Conservation (phyloP, 225 moss, liverwort and hornwort species). For the Pseudoscleropodium purum region DNA sequence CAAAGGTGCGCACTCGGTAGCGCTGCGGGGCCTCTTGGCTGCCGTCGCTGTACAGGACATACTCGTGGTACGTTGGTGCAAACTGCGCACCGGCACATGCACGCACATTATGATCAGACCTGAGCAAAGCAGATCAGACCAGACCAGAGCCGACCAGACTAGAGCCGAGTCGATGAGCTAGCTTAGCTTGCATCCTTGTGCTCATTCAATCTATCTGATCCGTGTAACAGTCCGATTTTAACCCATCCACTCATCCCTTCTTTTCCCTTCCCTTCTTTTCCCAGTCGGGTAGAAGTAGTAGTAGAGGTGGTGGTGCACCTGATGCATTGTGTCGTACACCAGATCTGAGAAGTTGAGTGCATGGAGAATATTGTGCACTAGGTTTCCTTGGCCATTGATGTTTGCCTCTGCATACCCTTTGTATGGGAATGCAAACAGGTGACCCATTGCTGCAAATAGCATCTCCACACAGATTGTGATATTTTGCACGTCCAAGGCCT, state of each 20-base stretch:
- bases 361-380: constrained; percentile 50
- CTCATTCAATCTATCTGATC: not conserved
- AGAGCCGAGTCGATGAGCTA: too few species aligned
- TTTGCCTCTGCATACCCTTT: constrained; percentile 22
- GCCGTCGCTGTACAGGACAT: constrained; percentile 83
- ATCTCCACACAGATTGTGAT: constrained; percentile 46
- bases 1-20: constrained; percentile 32
- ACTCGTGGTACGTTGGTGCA: constrained; percentile 89
- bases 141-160: not conserved
- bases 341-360: constrained; percentile 87
- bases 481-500: constrained; percentile 31
- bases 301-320: constrained; percentile 21
- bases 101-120: not conserved
- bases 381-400: constrained; percentile 23
- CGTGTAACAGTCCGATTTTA: not conserved
- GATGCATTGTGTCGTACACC: constrained; percentile 83
- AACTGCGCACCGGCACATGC: constrained; percentile 39
- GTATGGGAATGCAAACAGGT: constrained; percentile 40
- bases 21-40: constrained; percentile 77
- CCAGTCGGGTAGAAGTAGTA: too few species aligned
- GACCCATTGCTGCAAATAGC: constrained; percentile 41
- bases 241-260: not conserved
- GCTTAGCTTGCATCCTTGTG: not conserved
- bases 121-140: not conserved
- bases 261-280: not conserved